phyloP scores from a whole-genome alignment of 495 filamentous ascomycete species.

The Aspergillus ostianus region DNA sequence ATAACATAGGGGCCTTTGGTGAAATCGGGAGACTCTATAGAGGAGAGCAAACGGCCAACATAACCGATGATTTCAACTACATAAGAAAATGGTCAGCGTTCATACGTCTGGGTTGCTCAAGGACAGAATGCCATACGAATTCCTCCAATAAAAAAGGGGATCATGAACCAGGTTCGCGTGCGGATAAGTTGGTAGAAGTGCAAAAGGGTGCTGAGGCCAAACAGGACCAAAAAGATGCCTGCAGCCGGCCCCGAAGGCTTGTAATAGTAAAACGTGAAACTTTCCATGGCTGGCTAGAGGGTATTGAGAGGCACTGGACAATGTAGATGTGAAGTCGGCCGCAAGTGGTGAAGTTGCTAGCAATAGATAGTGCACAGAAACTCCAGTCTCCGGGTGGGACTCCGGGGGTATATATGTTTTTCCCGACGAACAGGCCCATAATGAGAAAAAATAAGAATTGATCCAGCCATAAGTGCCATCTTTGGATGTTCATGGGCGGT shows the following conservation, averaged over 20 bases:
- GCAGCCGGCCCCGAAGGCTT: slow-evolving; percentile 48
- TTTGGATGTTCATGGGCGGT: too few species aligned
- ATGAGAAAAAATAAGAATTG: too few species aligned
- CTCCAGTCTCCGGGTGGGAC: not conserved
- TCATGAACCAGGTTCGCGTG: slow-evolving; percentile 52
- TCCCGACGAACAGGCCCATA: not conserved
- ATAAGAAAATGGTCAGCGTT: not conserved
- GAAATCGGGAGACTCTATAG: slow-evolving; percentile 26
- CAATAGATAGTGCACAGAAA: not conserved
- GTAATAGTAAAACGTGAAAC: slow-evolving; percentile 41
- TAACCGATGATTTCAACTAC: slow-evolving; percentile 45
- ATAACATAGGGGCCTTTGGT: slow-evolving; percentile 45
- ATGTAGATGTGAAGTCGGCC: too few species aligned
- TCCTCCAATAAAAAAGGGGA: slow-evolving; percentile 54
- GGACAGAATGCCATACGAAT: slow-evolving; percentile 38
- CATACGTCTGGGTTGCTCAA: not conserved
- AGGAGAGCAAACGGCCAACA: slow-evolving; percentile 33
- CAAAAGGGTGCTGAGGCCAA: slow-evolving; percentile 36
- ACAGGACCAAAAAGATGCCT: slow-evolving; percentile 51
- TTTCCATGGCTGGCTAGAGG: too few species aligned
- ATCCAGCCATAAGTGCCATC: too few species aligned
- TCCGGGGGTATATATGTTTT: not conserved
- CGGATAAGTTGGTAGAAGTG: slow-evolving; percentile 47
- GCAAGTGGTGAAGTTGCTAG: too few species aligned
- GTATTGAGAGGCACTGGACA: too few species aligned